These are phyloP conservation scores for Fusarium protoensiforme DNA, from an alignment of 2,329 filamentous ascomycete genomes.

Conservation along the genomic window DNA sequence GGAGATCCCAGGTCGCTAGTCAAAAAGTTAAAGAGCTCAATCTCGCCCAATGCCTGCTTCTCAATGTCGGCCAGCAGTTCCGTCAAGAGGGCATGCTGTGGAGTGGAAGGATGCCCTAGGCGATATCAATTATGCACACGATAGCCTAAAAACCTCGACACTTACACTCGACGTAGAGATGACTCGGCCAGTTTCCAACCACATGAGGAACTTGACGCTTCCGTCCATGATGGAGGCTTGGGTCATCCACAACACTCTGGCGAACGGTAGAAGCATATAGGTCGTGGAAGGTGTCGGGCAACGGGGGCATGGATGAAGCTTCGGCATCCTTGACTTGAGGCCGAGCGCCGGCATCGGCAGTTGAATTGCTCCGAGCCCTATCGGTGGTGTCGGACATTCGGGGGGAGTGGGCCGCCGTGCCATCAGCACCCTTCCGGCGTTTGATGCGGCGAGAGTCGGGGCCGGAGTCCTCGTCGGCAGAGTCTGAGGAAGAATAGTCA, in stretches of 20 bases:
- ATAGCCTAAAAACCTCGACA: conserved; percentile 22
- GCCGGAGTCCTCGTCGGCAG: conserved; percentile 38
- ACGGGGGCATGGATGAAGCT: conserved; percentile 68
- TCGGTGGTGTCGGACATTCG: conserved; percentile 6
- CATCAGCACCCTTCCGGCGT: conserved; percentile 47
- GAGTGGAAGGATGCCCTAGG: conserved; percentile 64
- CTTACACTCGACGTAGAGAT: conserved; percentile 93
- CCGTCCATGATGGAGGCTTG: conserved; percentile 84
- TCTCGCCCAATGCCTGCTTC: conserved; percentile 43
- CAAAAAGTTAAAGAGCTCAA: conserved; percentile 74
- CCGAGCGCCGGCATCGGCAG: conserved; percentile 5
- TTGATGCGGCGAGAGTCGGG: conserved; percentile 46
- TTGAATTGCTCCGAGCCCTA: background rate
- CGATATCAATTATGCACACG: background rate
- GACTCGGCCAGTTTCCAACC: conserved; percentile 90
- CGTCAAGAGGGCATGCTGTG: conserved; percentile 60
- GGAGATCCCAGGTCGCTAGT: conserved; percentile 81
- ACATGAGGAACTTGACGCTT: conserved; percentile 86
- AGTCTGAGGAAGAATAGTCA: conserved; percentile 61
- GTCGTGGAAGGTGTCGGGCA: conserved; percentile 86
- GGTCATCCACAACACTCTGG: conserved; percentile 82
- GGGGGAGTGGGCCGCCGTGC: conserved; percentile 27
- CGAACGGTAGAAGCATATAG: conserved; percentile 87
- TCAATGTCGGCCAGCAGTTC: conserved; percentile 54
- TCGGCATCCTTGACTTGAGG: conserved; percentile 5